phyloP scores from a whole-genome alignment of 805 yeast species.

The Kockiozyma suomiensis region DNA sequence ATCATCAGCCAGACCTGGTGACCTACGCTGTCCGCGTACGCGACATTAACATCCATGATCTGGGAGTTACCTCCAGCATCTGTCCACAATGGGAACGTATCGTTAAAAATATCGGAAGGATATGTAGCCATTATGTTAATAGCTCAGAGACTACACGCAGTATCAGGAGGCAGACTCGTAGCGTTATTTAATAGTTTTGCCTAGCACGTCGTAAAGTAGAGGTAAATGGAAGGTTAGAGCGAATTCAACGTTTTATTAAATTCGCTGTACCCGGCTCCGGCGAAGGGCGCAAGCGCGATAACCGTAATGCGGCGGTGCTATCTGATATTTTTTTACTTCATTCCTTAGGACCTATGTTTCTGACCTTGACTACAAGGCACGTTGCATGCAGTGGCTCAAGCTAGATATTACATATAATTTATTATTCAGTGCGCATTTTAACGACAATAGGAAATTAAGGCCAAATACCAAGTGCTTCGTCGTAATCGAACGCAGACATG shows the following conservation, averaged over 20 bases:
- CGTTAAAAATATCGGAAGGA: conserved; percentile 28
- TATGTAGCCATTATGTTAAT: conserved; percentile 18
- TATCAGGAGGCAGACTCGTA: not conserved
- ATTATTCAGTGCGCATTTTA: no score
- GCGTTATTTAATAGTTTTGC: not conserved
- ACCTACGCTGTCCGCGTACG: conserved; percentile 55
- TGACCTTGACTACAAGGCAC: no score
- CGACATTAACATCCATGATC: conserved; percentile 60
- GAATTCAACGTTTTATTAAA: not conserved
- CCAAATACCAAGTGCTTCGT: no score
- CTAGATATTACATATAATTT: no score
- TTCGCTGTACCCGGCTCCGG: conserved; percentile 3
- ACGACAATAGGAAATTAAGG: no score
- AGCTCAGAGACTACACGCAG: not conserved
- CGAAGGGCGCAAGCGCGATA: not conserved
- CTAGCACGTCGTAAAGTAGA: not conserved
- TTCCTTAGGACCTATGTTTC: no score
- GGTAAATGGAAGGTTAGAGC: not conserved
- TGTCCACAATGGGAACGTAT: conserved; percentile 29
- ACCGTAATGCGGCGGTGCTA: conserved; percentile 5
- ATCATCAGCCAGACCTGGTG: conserved; percentile 83
- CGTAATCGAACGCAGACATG: no score
- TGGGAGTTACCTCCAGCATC: conserved; percentile 66
- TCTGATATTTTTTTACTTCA: no score
- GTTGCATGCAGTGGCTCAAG: no score